A percentile compares a stretch with the other conserved stretches of the same genome.
Conservation (phyloP, 2,329 filamentous ascomycete species). For the Exophiala aquamarina region DNA sequence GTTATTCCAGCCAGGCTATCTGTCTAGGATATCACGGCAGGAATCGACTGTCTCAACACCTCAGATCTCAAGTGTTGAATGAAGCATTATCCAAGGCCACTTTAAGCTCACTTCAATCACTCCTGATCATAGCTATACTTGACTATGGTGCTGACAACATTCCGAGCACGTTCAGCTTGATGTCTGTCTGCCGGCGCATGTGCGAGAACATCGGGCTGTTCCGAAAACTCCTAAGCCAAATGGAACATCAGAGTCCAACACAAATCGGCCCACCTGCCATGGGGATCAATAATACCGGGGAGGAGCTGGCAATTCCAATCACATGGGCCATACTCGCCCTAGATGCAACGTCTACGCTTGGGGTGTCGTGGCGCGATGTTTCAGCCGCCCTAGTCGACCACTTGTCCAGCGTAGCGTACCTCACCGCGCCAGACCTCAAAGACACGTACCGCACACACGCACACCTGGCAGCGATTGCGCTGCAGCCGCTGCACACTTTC, state of each 20-base stretch:
- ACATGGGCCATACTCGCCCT: slow-evolving; percentile 25
- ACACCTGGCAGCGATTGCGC: slow-evolving; percentile 25
- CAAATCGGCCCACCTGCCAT: slow-evolving; percentile 26
- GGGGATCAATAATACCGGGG: slow-evolving; percentile 22
- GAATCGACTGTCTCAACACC: slow-evolving; percentile 21
- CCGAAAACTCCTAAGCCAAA: slow-evolving; percentile 24
- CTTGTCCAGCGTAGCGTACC: slow-evolving; percentile 25
- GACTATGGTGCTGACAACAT: slow-evolving; percentile 29
- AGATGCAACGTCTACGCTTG: slow-evolving; percentile 25
- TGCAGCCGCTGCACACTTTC: slow-evolving; percentile 28
- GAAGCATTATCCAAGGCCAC: slow-evolving; percentile 27
- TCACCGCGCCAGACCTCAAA: slow-evolving; percentile 25
- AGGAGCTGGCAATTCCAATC: slow-evolving; percentile 22
- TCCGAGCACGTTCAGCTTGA: slow-evolving; percentile 25
- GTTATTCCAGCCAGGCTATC: slow-evolving; percentile 28
- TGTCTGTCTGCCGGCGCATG: slow-evolving; percentile 26
- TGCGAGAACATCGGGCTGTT: slow-evolving; percentile 28
- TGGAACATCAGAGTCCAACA: slow-evolving; percentile 22
- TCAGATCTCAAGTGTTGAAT: slow-evolving; percentile 24
- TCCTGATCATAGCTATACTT: slow-evolving; percentile 26
- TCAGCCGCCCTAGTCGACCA: slow-evolving; percentile 28
- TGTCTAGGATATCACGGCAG: slow-evolving; percentile 27
- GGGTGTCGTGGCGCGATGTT: slow-evolving; percentile 26
- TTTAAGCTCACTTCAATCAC: slow-evolving; percentile 24
- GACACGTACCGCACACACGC: slow-evolving; percentile 25